Base-by-base conservation (phyloP, 192 early-diverging fungal species). In the Entrophospora sp. region DNA sequence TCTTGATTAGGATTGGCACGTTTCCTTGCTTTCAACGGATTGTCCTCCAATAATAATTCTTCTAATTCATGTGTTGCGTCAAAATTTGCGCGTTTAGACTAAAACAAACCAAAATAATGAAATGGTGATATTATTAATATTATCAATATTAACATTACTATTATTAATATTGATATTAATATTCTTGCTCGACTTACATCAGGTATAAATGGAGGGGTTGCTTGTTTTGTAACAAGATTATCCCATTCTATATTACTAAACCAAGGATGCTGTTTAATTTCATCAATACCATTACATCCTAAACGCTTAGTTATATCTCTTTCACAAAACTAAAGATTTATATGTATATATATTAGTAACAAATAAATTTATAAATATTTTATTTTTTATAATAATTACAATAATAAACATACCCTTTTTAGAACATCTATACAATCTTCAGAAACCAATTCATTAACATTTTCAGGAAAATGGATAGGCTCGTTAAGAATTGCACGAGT, bases 61-160 rank as follows among this genome's bases (percentile, higher is more conserved):
- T 99, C 95, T 22, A 99, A 73, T 46, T 99, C 96, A 69, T 96
- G 87, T 25, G 93, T 91, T 7, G 91, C 91, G 79, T 98, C 96
- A 74, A 96, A 97, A 69, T 98, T 98, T 46, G 91, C 86, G 20
- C 84, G 76, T 70, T 95, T 91, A 52, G 81, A 78, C 90, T 92
- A 69, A 13, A 49, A 64, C n/a, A n/a, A n/a, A n/a, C n/a, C n/a
- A 49, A 22, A 24, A 27, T 6, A 59, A 22, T 49, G 5, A 51
- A 22, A 5, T 16, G 24, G 9, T 25, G 5, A 24, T 16, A 10
- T 52, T 32, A 35, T 32, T 31, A 62, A 22, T 28, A 27, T 16
- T 30, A 22, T 18, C 8, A 30, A 69, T 13, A 6, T 28, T 28
- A 53, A 9, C 46, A 36, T 25, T 30, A 43, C n/a, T 16, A 55